Percentiles rank a stretch among this genome's conserved stretches.
These are phyloP conservation scores for Amaranthus tricolor DNA, from an alignment of 179 eudicot genomes.

Conservation along the genomic window DNA sequence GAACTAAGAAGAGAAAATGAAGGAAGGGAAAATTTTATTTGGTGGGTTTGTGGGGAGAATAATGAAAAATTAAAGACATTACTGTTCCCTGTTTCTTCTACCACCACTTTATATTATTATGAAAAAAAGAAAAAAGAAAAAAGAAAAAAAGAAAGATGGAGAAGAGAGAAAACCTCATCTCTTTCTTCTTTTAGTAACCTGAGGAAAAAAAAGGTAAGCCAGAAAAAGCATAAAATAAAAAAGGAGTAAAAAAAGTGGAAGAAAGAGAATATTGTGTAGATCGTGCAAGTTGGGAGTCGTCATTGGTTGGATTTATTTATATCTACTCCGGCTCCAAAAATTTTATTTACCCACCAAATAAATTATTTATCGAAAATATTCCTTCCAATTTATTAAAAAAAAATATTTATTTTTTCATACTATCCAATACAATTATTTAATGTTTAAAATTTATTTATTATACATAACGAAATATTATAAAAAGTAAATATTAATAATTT, in stretches of 20 bases:
- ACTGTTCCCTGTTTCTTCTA: slow-evolving; percentile 19
- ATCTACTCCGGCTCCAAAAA: neutral
- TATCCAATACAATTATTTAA: too few relatives aligned
- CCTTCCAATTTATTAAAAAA: too few relatives aligned
- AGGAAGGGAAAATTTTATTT: neutral
- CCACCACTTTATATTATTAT: neutral
- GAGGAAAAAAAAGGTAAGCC: slow-evolving; percentile 27
- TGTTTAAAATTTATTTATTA: too few relatives aligned
- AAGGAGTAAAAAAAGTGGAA: slow-evolving; percentile 2
- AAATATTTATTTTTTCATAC: too few relatives aligned
- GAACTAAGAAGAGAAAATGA: neutral
- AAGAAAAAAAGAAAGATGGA: slow-evolving; percentile 6
- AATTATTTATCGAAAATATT: too few relatives aligned
- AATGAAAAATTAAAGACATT: slow-evolving; percentile 25
- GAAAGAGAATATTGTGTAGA: slow-evolving; percentile 13
- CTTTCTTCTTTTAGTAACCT: slow-evolving; percentile 58
- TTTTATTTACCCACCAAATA: too few relatives aligned
- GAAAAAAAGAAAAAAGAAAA: neutral
- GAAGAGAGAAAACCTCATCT: slow-evolving; percentile 45
- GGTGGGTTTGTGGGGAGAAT: slow-evolving; percentile 20
- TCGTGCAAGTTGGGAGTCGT: slow-evolving; percentile 22
- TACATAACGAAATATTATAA: too few relatives aligned
- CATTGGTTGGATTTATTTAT: slow-evolving; percentile 17
- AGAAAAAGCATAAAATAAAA: slow-evolving; percentile 23
- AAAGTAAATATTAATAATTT: too few relatives aligned